phyloP scores from a whole-genome alignment of 2,329 filamentous ascomycete species.

The Colletotrichum truncatum region DNA sequence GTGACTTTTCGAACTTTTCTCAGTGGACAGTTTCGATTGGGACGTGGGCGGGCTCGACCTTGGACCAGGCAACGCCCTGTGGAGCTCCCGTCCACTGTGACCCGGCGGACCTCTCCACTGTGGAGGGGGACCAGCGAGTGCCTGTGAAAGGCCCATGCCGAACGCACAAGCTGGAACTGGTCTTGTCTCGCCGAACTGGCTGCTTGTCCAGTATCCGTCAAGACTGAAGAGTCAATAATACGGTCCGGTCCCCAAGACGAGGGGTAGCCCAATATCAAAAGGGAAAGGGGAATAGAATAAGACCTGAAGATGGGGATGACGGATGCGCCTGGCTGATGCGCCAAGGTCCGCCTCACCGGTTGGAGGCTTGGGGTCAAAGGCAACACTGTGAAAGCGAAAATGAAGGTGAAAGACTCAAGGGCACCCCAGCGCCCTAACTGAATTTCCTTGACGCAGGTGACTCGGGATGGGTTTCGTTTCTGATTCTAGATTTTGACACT shows the following conservation, averaged over 20 bases:
- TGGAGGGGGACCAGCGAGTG: constrained; percentile 4
- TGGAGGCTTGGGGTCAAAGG: neutral
- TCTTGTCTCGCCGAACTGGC: neutral
- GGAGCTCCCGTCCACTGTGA: constrained; percentile 16
- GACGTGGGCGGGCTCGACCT: constrained; percentile 24
- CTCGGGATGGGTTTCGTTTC: constrained; percentile 30
- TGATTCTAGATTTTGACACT: constrained; percentile 31
- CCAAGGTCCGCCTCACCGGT: neutral
- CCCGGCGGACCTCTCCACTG: constrained; percentile 5
- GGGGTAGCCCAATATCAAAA: neutral
- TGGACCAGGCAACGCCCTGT: constrained; percentile 22
- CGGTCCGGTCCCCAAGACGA: neutral
- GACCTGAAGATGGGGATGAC: neutral
- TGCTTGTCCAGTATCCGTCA: too few species aligned
- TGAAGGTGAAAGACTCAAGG: neutral
- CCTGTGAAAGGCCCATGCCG: neutral
- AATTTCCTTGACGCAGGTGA: constrained; percentile 25
- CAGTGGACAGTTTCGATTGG: constrained; percentile 31
- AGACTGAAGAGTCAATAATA: neutral
- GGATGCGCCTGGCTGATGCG: constrained; percentile 11
- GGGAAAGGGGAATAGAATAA: neutral
- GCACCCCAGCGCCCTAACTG: neutral
- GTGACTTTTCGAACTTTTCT: constrained; percentile 32
- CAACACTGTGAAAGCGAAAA: neutral
- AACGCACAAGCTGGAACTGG: neutral